phyloP scores from a whole-genome alignment of 2,329 filamentous ascomycete species.

The Nigrograna mackinnonii region DNA sequence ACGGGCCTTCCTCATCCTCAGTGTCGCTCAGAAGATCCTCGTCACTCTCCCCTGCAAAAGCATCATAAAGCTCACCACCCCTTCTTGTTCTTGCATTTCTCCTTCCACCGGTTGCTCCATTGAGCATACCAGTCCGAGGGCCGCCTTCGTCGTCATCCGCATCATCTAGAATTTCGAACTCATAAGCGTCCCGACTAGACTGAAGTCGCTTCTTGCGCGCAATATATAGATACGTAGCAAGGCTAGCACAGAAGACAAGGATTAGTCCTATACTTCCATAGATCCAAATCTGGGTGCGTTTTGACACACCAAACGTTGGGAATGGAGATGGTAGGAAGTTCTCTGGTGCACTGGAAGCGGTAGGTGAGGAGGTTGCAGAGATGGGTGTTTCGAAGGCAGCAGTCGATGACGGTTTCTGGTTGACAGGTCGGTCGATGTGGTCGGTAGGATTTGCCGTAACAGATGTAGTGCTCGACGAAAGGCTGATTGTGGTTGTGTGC shows the following conservation, averaged over 20 bases:
- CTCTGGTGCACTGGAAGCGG: conserved; percentile 36
- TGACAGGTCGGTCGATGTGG: conserved; percentile 59
- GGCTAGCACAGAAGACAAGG: conserved; percentile 75
- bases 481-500: conserved; percentile 60
- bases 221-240: conserved; percentile 81
- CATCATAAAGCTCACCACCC: conserved; percentile 93
- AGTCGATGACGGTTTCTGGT: conserved; percentile 55
- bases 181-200: conserved; percentile 81
- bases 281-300: conserved; percentile 90
- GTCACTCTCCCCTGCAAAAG: conserved; percentile 92
- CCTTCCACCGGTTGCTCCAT: conserved; percentile 37
- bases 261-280: conserved; percentile 87
- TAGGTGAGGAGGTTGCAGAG: conserved; percentile 21
- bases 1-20: conserved; percentile 44
- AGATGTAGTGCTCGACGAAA: conserved; percentile 52
- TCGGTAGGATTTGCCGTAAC: conserved; percentile 49
- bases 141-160: conserved; percentile 67
- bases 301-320: conserved; percentile 86
- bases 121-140: conserved; percentile 49
- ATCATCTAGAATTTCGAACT: conserved; percentile 90
- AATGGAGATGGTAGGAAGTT: conserved; percentile 80
- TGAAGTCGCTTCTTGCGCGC: conserved; percentile 76
- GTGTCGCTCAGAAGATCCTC: conserved; percentile 62
- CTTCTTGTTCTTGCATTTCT: conserved; percentile 58
- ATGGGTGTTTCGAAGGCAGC: conserved; percentile 15